Percentiles rank a stretch among this genome's conserved stretches.
These are phyloP conservation scores for Penicillium crystallinum DNA, from an alignment of 495 filamentous ascomycete genomes.

Conservation along the genomic window DNA sequence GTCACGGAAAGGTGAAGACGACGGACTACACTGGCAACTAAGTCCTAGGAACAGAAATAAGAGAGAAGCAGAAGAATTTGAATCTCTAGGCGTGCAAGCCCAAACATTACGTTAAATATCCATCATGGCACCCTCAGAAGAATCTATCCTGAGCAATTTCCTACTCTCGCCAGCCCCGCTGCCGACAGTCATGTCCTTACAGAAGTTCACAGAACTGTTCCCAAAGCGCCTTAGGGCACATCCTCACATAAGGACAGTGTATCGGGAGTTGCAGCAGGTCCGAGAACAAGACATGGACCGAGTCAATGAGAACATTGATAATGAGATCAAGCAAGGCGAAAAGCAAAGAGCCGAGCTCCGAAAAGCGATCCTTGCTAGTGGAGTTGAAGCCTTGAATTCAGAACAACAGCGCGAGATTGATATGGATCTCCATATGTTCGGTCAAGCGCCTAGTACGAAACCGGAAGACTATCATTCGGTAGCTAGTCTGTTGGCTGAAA, in stretches of 20 bases:
- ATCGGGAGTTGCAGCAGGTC: constrained; percentile 70
- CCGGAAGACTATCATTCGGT: constrained; percentile 51
- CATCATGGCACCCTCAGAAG: constrained; percentile 66
- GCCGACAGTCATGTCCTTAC: constrained; percentile 64
- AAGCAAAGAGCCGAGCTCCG: constrained; percentile 57
- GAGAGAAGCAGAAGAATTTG: background rate
- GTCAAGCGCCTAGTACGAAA: constrained; percentile 41
- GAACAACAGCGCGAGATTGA: constrained; percentile 69
- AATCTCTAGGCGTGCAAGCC: background rate
- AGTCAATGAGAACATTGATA: constrained; percentile 62
- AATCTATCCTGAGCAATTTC: constrained; percentile 68
- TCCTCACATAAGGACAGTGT: constrained; percentile 68
- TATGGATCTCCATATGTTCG: constrained; percentile 67
- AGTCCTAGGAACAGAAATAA: background rate
- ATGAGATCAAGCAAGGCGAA: constrained; percentile 59
- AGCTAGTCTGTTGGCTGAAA: constrained; percentile 57
- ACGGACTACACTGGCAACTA: background rate
- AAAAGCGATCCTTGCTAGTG: constrained; percentile 47
- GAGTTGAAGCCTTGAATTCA: constrained; percentile 45
- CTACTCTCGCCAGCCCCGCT: constrained; percentile 70
- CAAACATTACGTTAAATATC: background rate
- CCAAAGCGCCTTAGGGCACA: constrained; percentile 63
- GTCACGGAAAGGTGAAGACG: background rate
- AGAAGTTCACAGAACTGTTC: constrained; percentile 72
- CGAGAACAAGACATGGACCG: constrained; percentile 63